These are phyloP conservation scores for Juncus inflexus DNA, from an alignment of 176 grass and related monocot genomes.

Conservation along the genomic window DNA sequence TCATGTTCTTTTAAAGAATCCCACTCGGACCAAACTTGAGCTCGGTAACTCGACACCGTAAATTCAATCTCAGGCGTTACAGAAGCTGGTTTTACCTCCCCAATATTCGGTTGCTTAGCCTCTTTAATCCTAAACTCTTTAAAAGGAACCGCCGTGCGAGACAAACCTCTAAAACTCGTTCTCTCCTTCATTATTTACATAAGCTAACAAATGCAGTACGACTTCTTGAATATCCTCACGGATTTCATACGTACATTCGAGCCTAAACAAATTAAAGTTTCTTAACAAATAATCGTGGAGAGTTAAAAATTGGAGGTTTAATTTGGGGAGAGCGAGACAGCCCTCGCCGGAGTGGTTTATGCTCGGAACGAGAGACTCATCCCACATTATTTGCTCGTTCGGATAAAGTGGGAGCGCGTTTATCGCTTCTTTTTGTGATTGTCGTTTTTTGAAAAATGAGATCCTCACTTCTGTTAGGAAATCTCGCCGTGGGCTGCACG, in stretches of 20 bases:
- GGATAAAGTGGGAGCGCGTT: constrained; percentile 95
- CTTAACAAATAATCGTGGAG: too few relatives aligned
- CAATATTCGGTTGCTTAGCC: constrained; percentile 35
- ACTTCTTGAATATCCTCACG: constrained; percentile 49
- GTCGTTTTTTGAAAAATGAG: constrained; percentile 93
- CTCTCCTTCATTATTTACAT: constrained; percentile 95
- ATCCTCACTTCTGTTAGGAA: constrained; percentile 87
- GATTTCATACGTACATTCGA: too few relatives aligned
- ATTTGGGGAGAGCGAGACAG: constrained; percentile 95
- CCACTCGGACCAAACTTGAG: constrained; percentile 95
- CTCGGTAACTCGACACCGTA: constrained; percentile 73
- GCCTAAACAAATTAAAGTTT: too few relatives aligned
- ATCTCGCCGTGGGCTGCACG: constrained; percentile 65
- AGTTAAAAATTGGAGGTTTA: constrained; percentile 51
- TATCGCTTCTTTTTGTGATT: constrained; percentile 16
- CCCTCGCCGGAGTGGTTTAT: constrained; percentile 98
- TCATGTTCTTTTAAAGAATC: constrained; percentile 81
- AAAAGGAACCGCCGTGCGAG: too few relatives aligned
- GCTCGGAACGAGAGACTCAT: constrained; percentile 95
- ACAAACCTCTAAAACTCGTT: constrained; percentile 52
- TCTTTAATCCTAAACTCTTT: too few relatives aligned
- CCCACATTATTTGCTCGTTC: constrained; percentile 99
- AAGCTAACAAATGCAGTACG: constrained; percentile 88
- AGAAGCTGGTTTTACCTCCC: constrained; percentile 89
- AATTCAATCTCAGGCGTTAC: constrained; percentile 81